Evolutionary conservation across 2,329 filamentous ascomycete species (phyloP), one percentile per base, ranked within the genome.

Genomic region (Fusarium sp.): DNA sequence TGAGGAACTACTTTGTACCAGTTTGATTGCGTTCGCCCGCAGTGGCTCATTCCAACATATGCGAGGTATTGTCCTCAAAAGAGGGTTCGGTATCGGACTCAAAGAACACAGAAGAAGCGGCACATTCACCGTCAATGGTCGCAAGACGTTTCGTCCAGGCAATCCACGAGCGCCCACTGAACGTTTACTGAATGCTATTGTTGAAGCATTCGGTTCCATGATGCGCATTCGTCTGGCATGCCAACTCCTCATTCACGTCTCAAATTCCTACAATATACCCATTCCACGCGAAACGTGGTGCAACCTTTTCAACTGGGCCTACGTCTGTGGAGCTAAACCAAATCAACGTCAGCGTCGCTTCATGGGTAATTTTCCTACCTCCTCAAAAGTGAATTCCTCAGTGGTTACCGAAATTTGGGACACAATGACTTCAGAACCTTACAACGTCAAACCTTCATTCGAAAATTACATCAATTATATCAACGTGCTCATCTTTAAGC

Each of bases 131-230:
- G 65, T 83, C 42, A 68, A 61, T 3, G 81, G 78, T 18, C 80
- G 83, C n/a, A 82, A 76, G 33, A 73, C 76, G 3, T 85, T 88
- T 45, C 77, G 82, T 2, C 74, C 72, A 1, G 82, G 84, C 32
- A 90, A 88, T 2, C 85, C 88, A 11, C 78, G 91, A 35, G 82
- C 84, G 54, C 93, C 93, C 4, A 89, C 87, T 1, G 69, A 78
- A 11, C 81, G 83, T 4, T 83, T 95, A 1, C 83, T 95, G 26
- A 83, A 88, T 59, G 87, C 90, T 12, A 81, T 95, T n/a, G 90
- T 91, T 9, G 90, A 93, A 76, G 83, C 85, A 2, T 92, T 91
- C 69, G 88, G 91, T n/a, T 86, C 85, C 67, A 93, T 91, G 79
- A 90, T 87, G 50, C 85, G 91, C 59, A 83, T 94, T 7, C 77